Evolutionary conservation across 2,329 filamentous ascomycete genomes (phyloP).

Genomic region (Xylariaceae sp.): DNA sequence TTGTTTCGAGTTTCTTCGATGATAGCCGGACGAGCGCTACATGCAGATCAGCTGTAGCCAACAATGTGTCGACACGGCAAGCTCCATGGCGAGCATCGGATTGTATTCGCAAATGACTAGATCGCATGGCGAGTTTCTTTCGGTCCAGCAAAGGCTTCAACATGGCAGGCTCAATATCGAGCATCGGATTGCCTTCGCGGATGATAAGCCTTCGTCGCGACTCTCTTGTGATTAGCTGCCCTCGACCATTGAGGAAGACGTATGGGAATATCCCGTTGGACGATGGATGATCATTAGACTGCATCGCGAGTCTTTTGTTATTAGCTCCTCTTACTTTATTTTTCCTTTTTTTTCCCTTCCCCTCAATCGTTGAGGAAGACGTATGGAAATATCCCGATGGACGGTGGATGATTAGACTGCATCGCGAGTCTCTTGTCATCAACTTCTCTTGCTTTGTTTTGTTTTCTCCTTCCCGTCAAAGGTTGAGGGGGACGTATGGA

Average conservation of each 20-base stretch:
- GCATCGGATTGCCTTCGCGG: too few relatives aligned
- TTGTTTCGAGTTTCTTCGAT: conserved; percentile 12
- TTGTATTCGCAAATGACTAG: conserved; percentile 7
- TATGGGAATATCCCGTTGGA: too few relatives aligned
- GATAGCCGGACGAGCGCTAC: background rate
- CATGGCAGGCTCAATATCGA: too few relatives aligned
- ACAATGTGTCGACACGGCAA: background rate
- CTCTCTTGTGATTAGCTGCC: too few relatives aligned
- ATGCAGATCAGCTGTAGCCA: conserved; percentile 3
- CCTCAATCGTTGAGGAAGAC: too few relatives aligned
- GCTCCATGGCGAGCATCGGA: conserved; percentile 11
- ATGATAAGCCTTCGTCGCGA: too few relatives aligned
- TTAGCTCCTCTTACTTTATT: background rate
- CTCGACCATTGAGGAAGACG: too few relatives aligned
- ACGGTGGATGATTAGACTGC: conserved; percentile 2
- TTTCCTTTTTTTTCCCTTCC: background rate
- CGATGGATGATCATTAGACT: background rate
- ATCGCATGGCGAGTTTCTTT: too few relatives aligned
- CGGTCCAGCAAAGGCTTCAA: too few relatives aligned
- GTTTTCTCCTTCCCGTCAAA: background rate
- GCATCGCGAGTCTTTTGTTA: background rate
- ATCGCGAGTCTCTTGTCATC: conserved; percentile 7
- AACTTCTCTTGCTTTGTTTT: background rate
- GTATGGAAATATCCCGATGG: too few relatives aligned
- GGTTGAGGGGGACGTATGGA: background rate